Percentiles rank a stretch among this genome's conserved stretches.
Evolutionary conservation across 2,329 filamentous ascomycete species (phyloP).

Genomic region (Exophiala oligosperma): DNA sequence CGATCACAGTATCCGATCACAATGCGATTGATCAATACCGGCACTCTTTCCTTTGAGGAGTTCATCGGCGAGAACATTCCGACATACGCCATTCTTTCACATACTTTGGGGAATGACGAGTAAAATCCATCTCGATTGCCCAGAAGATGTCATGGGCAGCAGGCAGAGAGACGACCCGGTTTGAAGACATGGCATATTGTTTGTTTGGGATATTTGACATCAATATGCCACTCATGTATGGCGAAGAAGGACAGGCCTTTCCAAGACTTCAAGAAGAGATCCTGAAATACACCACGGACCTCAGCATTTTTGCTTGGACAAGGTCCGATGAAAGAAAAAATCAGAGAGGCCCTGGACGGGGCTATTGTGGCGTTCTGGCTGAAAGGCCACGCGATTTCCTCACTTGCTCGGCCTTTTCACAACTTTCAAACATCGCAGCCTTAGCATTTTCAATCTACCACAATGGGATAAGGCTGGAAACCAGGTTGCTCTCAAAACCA

Average conservation of each 20-base stretch:
- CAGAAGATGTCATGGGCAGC: constrained; percentile 24
- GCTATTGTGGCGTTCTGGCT: too few relatives aligned
- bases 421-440: too few relatives aligned
- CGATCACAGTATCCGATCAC: too few relatives aligned
- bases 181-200: constrained; percentile 25
- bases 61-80: neutral
- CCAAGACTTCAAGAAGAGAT: constrained; percentile 24
- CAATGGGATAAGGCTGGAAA: too few relatives aligned
- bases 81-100: neutral
- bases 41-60: neutral
- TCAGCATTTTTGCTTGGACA: constrained; percentile 12
- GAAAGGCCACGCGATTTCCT: too few relatives aligned
- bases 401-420: too few relatives aligned
- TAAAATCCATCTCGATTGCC: constrained; percentile 3
- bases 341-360: too few relatives aligned
- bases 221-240: constrained; percentile 26
- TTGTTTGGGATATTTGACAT: constrained; percentile 23
- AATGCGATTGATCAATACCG: neutral
- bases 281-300: constrained; percentile 13
- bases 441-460: too few relatives aligned
- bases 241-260: constrained; percentile 25
- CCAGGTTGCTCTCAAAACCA: too few relatives aligned
- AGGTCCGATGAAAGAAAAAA: too few relatives aligned
- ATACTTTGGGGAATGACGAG: neutral
- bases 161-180: constrained; percentile 10